Evolutionary conservation across 2,329 filamentous ascomycete genomes (phyloP).

Genomic region (Hypoxylon sp.): DNA sequence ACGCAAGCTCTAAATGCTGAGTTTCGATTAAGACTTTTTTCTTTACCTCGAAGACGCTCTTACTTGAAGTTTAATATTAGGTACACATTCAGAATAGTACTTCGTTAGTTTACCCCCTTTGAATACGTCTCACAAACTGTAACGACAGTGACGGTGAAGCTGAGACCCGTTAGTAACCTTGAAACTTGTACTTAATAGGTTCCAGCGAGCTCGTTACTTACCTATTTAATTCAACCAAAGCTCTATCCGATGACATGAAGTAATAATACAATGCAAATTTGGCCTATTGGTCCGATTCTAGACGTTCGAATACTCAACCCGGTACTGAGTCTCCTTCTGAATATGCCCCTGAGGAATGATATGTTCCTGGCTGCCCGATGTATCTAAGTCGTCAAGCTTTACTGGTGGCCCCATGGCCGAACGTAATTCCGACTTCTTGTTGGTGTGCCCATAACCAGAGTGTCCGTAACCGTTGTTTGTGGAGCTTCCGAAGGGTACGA

Average conservation of each 20-base stretch:
- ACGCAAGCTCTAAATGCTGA: background rate
- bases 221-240: conserved; percentile 16
- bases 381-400: conserved; percentile 17
- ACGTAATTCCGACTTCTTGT: conserved; percentile 18
- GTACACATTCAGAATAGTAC: conserved; percentile 12
- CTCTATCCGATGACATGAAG: conserved; percentile 1
- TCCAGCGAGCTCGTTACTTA: background rate
- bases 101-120: background rate
- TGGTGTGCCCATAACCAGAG: background rate
- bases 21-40: conserved; percentile 3
- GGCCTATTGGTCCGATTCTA: conserved; percentile 9
- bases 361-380: conserved; percentile 13
- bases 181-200: background rate
- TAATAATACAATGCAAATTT: conserved; percentile 13
- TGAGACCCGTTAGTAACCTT: background rate
- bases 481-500: conserved; percentile 3
- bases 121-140: conserved; percentile 1
- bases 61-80: conserved; percentile 13
- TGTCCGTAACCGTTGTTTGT: background rate
- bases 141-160: conserved; percentile 13
- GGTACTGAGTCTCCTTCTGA: conserved; percentile 19
- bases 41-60: background rate
- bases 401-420: conserved; percentile 15
- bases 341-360: conserved; percentile 17
- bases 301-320: conserved; percentile 14